Evolutionary conservation across 345 rosid genomes (phyloP), one percentile per base, ranked within the genome.

Genomic region (Gossypium sturtianum): DNA sequence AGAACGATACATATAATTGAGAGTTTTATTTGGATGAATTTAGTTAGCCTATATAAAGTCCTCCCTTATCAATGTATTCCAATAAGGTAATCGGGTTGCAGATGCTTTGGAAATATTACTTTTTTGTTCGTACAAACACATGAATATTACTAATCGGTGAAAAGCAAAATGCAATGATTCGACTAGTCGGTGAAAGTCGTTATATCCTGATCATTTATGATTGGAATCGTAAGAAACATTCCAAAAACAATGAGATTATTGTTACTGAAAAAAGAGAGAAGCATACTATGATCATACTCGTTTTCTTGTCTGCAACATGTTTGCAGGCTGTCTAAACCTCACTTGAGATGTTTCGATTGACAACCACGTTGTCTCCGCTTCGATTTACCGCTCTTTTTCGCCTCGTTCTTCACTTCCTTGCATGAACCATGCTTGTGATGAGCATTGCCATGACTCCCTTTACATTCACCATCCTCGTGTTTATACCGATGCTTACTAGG

Each of bases 401-500:
- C 77, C 43, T 78, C 76, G 25, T 78, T 80, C 60, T 70, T 77
- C 19, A 77, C 6, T 53, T 80, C 81, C 64, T 61, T 74, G 74
- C 76, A 58, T 0, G 82, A 60, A 63, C 62, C 78, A 16, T 49
- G 66, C 80, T 76, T 85, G 58, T 66, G 48, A 70, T 67, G 2
- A 2, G 73, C 12, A 20, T n/a, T 58, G 73, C 77, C 41, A 47
- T 69, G 57, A 17, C 60, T 54, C 27, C 49, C 47, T 77, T 59
- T 53, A n/a, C 57, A 19, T 53, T 5, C 66, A 54, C 19, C 76
- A n/a, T 74, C 73, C 80, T 74, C 34, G 7, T 52, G 76, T 56
- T 66, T 72, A 23, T 78, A 20, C 2, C 47, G 83, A 19, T 78
- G 83, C 75, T 83, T 72, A 60, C 70, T 81, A 62, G 89, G 92